phyloP scores from a whole-genome alignment of 2,329 filamentous ascomycete genomes.

The Curvularia eragrostidis region DNA sequence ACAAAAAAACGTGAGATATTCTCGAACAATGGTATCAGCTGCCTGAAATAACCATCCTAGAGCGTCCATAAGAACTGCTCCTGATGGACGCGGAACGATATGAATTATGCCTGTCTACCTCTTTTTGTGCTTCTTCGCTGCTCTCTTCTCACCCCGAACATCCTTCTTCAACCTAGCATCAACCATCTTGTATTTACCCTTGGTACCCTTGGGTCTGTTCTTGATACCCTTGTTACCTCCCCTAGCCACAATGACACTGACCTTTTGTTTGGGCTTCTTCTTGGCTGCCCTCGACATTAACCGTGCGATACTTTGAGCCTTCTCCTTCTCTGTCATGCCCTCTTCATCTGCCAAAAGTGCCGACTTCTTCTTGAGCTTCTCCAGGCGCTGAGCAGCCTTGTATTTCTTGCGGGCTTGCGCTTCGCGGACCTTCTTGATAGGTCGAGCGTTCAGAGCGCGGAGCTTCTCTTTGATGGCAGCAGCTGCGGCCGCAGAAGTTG shows the following conservation, averaged over 20 bases:
- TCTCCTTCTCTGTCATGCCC: conserved; percentile 93
- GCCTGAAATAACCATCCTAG: background rate
- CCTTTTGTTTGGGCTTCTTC: conserved; percentile 82
- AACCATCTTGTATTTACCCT: conserved; percentile 97
- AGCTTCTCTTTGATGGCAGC: conserved; percentile 93
- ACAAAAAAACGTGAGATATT: background rate
- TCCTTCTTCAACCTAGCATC: conserved; percentile 97
- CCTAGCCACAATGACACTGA: conserved; percentile 87
- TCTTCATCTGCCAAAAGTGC: conserved; percentile 88
- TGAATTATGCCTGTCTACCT: conserved; percentile 7
- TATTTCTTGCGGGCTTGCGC: conserved; percentile 97
- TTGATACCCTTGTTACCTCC: conserved; percentile 85
- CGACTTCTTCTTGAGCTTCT: conserved; percentile 98
- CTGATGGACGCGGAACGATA: background rate
- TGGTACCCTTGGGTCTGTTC: conserved; percentile 87
- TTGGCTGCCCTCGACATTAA: conserved; percentile 81
- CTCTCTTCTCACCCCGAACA: conserved; percentile 82
- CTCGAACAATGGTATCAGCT: background rate
- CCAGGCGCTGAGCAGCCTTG: conserved; percentile 85
- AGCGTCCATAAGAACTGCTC: background rate
- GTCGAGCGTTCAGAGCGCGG: conserved; percentile 89
- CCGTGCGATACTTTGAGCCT: conserved; percentile 81
- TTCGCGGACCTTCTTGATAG: conserved; percentile 98
- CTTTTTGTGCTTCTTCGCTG: conserved; percentile 73
- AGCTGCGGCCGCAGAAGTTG: conserved; percentile 90